Base-by-base conservation (phyloP, 306 rosid species). In the Sophora flavescens region DNA sequence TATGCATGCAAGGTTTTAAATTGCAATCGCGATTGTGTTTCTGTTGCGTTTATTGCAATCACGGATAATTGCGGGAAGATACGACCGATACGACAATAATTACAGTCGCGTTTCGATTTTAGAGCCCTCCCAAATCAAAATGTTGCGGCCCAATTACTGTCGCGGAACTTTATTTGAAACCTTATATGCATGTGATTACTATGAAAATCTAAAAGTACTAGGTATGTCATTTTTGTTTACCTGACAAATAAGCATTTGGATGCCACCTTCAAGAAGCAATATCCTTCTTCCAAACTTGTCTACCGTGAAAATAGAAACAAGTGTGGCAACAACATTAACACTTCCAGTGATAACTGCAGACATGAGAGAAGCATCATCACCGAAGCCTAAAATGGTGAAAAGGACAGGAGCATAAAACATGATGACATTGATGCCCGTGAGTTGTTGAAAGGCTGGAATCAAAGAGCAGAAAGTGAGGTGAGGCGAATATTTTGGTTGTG, bases 341-440 rank as follows among this genome's bases (percentile, higher is more conserved):
- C 58, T 42, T 0, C 83, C 82, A 1, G 26, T 38, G n/a, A 79
- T 79, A 16, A 79, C 78, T 10, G 82, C 78, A 9, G 82, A 79
- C 71, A 79, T 61, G 66, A 79, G 82, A 4, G 83, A 70, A 62
- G 78, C 83, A 7, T 79, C 73, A 7, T 32, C 4, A 1, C 83
- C 83, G 7, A 79, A 79, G 0, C 83, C 83, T 17, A 79, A 59
- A 4, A 53, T 71, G 17, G 63, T 71, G 39, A 79, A 79, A 28
- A 79, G 83, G 2, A 79, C 78, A 5, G 83, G 83, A 11, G 83
- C 83, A 6, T 79, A 79, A 17, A 79, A 79, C 83, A 79, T 79
- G 66, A 79, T 63, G 10, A 71, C 83, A 8, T 79, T 79, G 45
- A 79, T 79, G n/a, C 83, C 83, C 0, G 83, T 79, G 26, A 79